Evolutionary conservation across 2,329 filamentous ascomycete genomes (phyloP), one percentile per base, ranked within the genome.

Genomic region (Claviceps quebecensis): DNA sequence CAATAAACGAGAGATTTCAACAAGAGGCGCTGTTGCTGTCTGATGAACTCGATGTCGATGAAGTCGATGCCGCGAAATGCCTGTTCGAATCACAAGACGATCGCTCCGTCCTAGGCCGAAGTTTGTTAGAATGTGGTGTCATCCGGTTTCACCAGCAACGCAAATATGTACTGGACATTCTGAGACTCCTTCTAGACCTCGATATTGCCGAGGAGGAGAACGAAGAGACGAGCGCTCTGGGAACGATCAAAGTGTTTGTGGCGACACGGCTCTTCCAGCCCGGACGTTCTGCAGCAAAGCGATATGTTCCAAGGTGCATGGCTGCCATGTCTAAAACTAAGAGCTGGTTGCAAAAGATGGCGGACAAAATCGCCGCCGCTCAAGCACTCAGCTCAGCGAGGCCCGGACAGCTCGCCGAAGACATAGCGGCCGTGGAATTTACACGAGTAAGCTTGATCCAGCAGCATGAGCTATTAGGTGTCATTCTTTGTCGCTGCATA

Each of bases 11-110:
- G 52, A 83, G 88, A 55, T 97, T 98, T 67, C 82, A 91, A 62
- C 84, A 95, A 66, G 81, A 84, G 58, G 80, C 83, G 23, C 74
- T 95, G 36, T 80, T 87, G 59, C 74, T 98, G 39, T 86, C 91
- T 51, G 90, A 97, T 66, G 87, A 88, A 58, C 74, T 96, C 55
- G 83, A 95, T 60, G 74, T 98, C 49, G 90, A 98, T 68, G 94
- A 98, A 67, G 65, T 95, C 52, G 80, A 93, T 59, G 85, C 91
- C 17, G 86, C 88, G 9, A 76, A 78, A 57, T 77, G 93, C 48
- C 80, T 95, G 52, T 71, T 94, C 49, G 81, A 84, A 51, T 82
- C 86, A 17, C 78, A 87, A 62, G 76, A 81, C 39, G 83, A 90
- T 58, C 75, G 81, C 16, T 73, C 78, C 45, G 72, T 78, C 16